A percentile compares a stretch with the other conserved stretches of the same genome.
Evolutionary conservation across 768 basidiomycete genomes (phyloP).

Genomic region (Naganishia friedmannii): DNA sequence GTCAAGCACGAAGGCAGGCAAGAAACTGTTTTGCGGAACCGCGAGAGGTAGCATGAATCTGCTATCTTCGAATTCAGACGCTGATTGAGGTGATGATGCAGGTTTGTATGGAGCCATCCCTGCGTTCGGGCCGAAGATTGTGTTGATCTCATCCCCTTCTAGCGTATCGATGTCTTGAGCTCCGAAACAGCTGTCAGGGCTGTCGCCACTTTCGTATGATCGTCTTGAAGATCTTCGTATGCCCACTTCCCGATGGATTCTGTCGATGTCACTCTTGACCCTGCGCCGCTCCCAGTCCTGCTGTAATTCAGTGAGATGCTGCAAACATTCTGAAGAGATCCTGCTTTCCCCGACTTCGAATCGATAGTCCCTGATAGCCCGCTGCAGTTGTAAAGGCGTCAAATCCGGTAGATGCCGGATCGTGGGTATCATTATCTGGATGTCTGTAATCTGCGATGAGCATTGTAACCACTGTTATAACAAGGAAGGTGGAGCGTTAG

Average conservation of each 20-base stretch:
- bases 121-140: constrained; percentile 68
- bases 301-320: constrained; percentile 90
- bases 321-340: constrained; percentile 92
- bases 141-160: constrained; percentile 65
- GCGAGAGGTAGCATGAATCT: constrained; percentile 85
- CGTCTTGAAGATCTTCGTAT: constrained; percentile 53
- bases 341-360: constrained; percentile 87
- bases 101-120: constrained; percentile 75
- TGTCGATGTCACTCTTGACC: constrained; percentile 79
- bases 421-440: constrained; percentile 80
- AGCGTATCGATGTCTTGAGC: constrained; percentile 43
- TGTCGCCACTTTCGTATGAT: background rate
- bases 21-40: constrained; percentile 74
- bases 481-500: background rate
- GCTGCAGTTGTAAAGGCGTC: constrained; percentile 94
- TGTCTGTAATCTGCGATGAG: constrained; percentile 80
- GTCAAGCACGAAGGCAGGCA: constrained; percentile 58
- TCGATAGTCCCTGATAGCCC: constrained; percentile 77
- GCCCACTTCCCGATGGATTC: constrained; percentile 59
- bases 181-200: background rate
- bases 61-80: constrained; percentile 88
- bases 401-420: constrained; percentile 81
- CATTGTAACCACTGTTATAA: constrained; percentile 59
- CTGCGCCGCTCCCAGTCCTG: constrained; percentile 96
- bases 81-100: constrained; percentile 68